Evolutionary conservation across 1,284 basidiomycete genomes (phyloP).

Genomic region (Apiotrichum laibachii): DNA sequence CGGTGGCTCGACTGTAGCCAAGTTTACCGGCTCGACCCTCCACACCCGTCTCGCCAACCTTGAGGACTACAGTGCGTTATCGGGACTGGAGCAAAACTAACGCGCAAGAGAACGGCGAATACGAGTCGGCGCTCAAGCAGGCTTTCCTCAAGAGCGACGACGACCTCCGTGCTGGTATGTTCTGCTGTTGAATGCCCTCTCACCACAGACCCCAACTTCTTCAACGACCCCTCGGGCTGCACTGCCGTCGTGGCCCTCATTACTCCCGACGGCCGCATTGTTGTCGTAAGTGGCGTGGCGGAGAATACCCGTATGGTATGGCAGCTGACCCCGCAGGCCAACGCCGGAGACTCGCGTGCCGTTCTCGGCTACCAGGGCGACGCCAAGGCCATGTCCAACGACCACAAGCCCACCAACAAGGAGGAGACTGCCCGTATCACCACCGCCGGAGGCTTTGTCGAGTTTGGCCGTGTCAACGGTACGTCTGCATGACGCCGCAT

Average conservation of each 20-base stretch:
- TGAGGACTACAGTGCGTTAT: constrained; percentile 62
- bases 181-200: constrained; percentile 5
- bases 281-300: constrained; percentile 66
- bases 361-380: constrained; percentile 84
- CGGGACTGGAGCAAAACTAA: background rate
- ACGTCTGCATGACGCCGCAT: constrained; percentile 31
- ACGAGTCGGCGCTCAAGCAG: constrained; percentile 74
- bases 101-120: constrained; percentile 58
- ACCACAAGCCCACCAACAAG: constrained; percentile 92
- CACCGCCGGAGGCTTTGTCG: constrained; percentile 93
- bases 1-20: constrained; percentile 85
- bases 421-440: constrained; percentile 84
- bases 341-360: constrained; percentile 93
- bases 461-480: constrained; percentile 97
- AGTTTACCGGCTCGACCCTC: constrained; percentile 84
- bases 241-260: constrained; percentile 88
- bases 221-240: constrained; percentile 91
- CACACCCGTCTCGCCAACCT: constrained; percentile 75
- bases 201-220: constrained; percentile 74
- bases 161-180: constrained; percentile 79
- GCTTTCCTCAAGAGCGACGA: constrained; percentile 94
- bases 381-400: constrained; percentile 83
- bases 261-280: constrained; percentile 67
- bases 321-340: constrained; percentile 63
- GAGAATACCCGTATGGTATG: background rate